Evolutionary conservation across 2,329 filamentous ascomycete species (phyloP).

Genomic region (Diplocarpon rosae): DNA sequence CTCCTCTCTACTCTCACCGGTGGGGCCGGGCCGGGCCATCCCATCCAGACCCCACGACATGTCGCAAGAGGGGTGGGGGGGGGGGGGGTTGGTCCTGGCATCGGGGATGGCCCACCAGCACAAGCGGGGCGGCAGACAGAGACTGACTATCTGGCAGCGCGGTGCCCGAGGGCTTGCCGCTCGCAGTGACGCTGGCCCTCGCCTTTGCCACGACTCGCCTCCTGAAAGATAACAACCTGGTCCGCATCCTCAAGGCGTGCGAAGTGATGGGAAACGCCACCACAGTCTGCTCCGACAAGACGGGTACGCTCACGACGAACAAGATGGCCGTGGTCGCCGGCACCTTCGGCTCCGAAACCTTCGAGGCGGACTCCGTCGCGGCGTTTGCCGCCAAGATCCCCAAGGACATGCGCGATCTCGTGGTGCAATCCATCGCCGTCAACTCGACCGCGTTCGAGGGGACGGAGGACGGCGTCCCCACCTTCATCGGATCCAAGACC

Average conservation of each 20-base stretch:
- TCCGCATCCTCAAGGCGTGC: conserved; percentile 53
- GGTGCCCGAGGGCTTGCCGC: conserved; percentile 53
- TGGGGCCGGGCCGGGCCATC: too few species aligned
- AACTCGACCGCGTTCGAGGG: conserved; percentile 62
- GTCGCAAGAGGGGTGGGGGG: too few species aligned
- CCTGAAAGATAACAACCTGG: conserved; percentile 58
- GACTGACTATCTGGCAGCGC: too few species aligned
- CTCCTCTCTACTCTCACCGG: too few species aligned
- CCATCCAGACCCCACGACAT: too few species aligned
- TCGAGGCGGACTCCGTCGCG: conserved; percentile 12
- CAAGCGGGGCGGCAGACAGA: too few species aligned
- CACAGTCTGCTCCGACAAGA: conserved; percentile 73
- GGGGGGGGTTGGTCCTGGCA: too few species aligned
- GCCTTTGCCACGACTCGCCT: conserved; percentile 58
- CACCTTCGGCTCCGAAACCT: conserved; percentile 43
- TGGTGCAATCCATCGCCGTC: conserved; percentile 43
- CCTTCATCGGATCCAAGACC: conserved; percentile 67
- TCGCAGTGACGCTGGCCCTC: conserved; percentile 57
- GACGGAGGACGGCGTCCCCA: conserved; percentile 44
- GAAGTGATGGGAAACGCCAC: conserved; percentile 64
- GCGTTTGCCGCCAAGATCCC: conserved; percentile 4
- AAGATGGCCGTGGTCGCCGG: conserved; percentile 69
- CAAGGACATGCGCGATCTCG: conserved; percentile 7
- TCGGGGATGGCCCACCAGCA: too few species aligned
- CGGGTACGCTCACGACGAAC: conserved; percentile 63